A percentile compares a stretch with the other conserved stretches of the same genome.
Evolutionary conservation across 2,329 filamentous ascomycete genomes (phyloP).

Genomic region (Cordyceps farinosa): DNA sequence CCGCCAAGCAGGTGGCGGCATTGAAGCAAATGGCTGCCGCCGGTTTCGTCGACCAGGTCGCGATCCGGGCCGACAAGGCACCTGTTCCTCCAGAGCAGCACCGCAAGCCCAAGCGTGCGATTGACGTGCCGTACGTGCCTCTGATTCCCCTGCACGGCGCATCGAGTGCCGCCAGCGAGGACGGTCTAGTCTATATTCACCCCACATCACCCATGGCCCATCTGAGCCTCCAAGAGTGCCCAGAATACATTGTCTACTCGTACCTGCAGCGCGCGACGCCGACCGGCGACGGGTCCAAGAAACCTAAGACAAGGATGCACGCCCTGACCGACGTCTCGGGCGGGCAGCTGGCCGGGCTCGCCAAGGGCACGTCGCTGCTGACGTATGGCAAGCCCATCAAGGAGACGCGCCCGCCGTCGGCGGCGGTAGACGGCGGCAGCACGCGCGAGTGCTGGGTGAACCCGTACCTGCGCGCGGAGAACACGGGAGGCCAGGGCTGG

Average conservation of each 20-base stretch:
- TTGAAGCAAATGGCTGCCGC: slow-evolving; percentile 89
- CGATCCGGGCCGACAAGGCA: slow-evolving; percentile 84
- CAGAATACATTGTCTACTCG: slow-evolving; percentile 82
- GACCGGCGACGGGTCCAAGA: slow-evolving; percentile 50
- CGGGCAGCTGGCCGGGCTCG: slow-evolving; percentile 71
- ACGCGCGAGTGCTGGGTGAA: slow-evolving; percentile 78
- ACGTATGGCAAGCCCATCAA: slow-evolving; percentile 89
- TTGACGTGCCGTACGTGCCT: slow-evolving; percentile 87
- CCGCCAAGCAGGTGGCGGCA: slow-evolving; percentile 67
- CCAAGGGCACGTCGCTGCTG: slow-evolving; percentile 79
- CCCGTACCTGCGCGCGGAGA: slow-evolving; percentile 69
- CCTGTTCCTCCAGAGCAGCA: slow-evolving; percentile 65
- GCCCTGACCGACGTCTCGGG: slow-evolving; percentile 76
- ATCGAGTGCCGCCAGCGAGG: slow-evolving; percentile 39
- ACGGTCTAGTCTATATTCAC: slow-evolving; percentile 79
- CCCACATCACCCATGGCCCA: slow-evolving; percentile 77
- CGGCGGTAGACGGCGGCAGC: slow-evolving; percentile 32
- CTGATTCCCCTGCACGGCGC: slow-evolving; percentile 63
- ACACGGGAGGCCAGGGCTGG: slow-evolving; percentile 68
- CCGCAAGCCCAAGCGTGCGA: slow-evolving; percentile 75
- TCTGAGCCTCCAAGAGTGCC: slow-evolving; percentile 67
- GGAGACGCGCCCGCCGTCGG: slow-evolving; percentile 56
- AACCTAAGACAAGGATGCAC: slow-evolving; percentile 79
- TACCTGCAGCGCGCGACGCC: slow-evolving; percentile 70
- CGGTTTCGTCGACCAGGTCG: slow-evolving; percentile 91